These are phyloP conservation scores for Trichoderma gamsii DNA, from an alignment of 495 filamentous ascomycete species.

Conservation along the genomic window DNA sequence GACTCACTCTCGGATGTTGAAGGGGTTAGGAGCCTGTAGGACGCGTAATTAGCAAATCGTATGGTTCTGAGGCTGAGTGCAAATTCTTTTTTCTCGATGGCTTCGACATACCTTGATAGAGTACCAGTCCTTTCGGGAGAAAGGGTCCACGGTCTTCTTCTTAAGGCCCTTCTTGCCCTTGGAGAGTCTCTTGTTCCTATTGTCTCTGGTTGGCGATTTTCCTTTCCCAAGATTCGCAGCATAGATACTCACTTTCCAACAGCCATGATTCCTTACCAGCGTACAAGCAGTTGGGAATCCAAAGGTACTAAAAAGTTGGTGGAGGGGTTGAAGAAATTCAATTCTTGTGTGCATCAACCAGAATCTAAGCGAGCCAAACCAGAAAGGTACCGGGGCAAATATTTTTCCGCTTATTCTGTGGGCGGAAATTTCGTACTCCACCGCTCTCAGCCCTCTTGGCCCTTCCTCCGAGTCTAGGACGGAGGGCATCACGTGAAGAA, in stretches of 20 bases:
- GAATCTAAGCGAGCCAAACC: constrained; percentile 14
- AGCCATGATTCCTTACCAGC: constrained; percentile 63
- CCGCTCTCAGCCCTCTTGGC: constrained; percentile 1
- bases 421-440: background rate
- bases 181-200: constrained; percentile 98
- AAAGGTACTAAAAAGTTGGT: constrained; percentile 15
- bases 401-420: constrained; percentile 9
- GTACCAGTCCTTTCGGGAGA: constrained; percentile 98
- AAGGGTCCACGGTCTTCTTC: constrained; percentile 97
- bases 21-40: constrained; percentile 82
- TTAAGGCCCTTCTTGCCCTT: constrained; percentile 99
- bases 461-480: background rate
- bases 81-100: background rate
- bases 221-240: constrained; percentile 29
- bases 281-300: constrained; percentile 14
- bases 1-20: constrained; percentile 94
- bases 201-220: constrained; percentile 36
- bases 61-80: background rate
- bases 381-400: constrained; percentile 13
- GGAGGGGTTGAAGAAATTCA: constrained; percentile 18
- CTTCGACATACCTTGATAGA: constrained; percentile 71
- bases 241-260: constrained; percentile 73
- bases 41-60: constrained; percentile 24
- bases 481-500: background rate
- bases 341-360: constrained; percentile 17